Percentiles rank a stretch among this genome's conserved stretches.
Evolutionary conservation across 768 basidiomycete species (phyloP).

Genomic region (Xerocomellus chrysenteron): DNA sequence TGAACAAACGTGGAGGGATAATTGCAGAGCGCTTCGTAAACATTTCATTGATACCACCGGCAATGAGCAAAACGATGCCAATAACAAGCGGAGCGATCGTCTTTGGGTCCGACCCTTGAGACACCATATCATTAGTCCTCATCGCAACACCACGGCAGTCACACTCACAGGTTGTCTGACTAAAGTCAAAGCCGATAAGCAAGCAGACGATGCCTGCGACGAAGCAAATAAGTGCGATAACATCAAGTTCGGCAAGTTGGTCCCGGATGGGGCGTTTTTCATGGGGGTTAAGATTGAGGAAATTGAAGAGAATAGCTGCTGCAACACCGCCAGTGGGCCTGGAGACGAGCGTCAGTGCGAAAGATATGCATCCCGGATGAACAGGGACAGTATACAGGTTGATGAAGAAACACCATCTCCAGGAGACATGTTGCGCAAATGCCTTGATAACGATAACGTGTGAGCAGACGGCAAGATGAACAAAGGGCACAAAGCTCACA

Average conservation of each 20-base stretch:
- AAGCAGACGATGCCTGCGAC: slow-evolving; percentile 63
- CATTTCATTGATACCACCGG: slow-evolving; percentile 40
- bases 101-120: slow-evolving; percentile 52
- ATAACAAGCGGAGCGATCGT: slow-evolving; percentile 62
- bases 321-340: slow-evolving; percentile 77
- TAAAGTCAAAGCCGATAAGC: slow-evolving; percentile 70
- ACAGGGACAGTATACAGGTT: slow-evolving; percentile 50
- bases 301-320: slow-evolving; percentile 60
- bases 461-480: slow-evolving; percentile 2
- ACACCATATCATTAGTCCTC: neutral
- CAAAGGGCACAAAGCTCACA: slow-evolving; percentile 40
- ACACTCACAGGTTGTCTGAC: slow-evolving; percentile 62
- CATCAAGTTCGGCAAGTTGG: slow-evolving; percentile 67
- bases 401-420: slow-evolving; percentile 86
- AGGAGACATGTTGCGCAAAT: slow-evolving; percentile 71
- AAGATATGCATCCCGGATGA: neutral
- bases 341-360: neutral
- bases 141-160: neutral
- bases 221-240: slow-evolving; percentile 61
- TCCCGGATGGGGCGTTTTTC: slow-evolving; percentile 54
- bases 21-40: too few species aligned
- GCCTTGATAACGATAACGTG: slow-evolving; percentile 37
- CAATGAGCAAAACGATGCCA: slow-evolving; percentile 54
- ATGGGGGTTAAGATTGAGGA: slow-evolving; percentile 79
- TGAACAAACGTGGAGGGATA: too few species aligned